Conservation (phyloP, 306 rosid species). For the Glycine tomentella region DNA sequence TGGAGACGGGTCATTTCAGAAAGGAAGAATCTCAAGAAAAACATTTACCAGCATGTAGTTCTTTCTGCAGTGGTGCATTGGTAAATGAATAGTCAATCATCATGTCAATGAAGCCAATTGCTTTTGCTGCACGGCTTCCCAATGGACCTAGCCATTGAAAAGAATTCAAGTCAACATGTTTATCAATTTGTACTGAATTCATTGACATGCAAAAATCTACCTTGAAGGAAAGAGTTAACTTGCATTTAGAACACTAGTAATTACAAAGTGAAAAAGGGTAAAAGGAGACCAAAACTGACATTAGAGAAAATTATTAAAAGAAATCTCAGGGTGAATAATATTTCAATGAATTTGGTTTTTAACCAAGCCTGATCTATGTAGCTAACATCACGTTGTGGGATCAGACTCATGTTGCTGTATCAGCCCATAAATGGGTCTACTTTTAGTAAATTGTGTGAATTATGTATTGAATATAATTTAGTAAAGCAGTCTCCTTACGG, state of each 20-base stretch:
- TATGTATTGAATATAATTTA: neutral
- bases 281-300: neutral
- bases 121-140: constrained; percentile 96
- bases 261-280: neutral
- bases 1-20: neutral
- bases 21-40: constrained; percentile 23
- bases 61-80: constrained; percentile 92
- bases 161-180: neutral
- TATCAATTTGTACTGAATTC: constrained; percentile 7
- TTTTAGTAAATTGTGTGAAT: neutral
- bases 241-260: neutral
- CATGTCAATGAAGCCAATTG: constrained; percentile 94
- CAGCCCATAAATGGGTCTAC: too few relatives aligned
- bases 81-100: constrained; percentile 87
- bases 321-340: neutral
- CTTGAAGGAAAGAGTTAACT: neutral
- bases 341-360: neutral
- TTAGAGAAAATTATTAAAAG: neutral
- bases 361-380: neutral
- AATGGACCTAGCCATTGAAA: constrained; percentile 70
- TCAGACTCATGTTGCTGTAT: neutral
- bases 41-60: constrained; percentile 75
- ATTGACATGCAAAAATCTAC: constrained; percentile 1
- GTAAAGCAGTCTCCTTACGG: neutral
- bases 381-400: neutral